Evolutionary conservation across 225 moss, liverwort and hornwort genomes (phyloP), one percentile per base, ranked within the genome.

Genomic region (Pseudoscleropodium purum): DNA sequence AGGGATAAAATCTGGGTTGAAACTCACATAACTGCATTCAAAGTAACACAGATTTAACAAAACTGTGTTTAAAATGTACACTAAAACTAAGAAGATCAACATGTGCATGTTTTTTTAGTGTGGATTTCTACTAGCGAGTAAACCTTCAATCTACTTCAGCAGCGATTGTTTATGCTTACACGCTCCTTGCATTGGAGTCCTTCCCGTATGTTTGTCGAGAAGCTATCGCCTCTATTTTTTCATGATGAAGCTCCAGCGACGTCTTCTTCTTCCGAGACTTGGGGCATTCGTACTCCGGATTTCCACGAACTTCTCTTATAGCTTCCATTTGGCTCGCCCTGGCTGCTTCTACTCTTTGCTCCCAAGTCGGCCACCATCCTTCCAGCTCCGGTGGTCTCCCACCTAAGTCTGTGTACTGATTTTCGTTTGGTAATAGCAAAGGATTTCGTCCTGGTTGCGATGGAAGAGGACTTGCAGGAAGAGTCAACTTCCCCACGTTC

Each of bases 21-120:
- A 76, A 33, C 49, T 12, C 13, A 33, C 5, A 33, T 12, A 75
- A 1, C 2, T 33, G 1, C 12, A 0, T 33, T 49, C 4, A 31
- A 31, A 49, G 2, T 7, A 31, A 75, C 6, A 0, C 3, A 74
- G 0, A 45, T 74, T 17, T 74, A 10, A 30, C 7, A 47, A 0
- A 74, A 74, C 0, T 29, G 0, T 47, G 0, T 49, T 31, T 2
- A 33, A 4, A 31, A 7, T 49, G 4, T n/a, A 20, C 5, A 0
- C 2, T 47, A 0, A 74, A 30, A 47, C 47, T 47, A 47, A 19
- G 1, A 33, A 2, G 2, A 56, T 18, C 56, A 18, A 7, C 18
- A 56, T 56, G 18, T 18, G 2, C n/a, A n/a, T n/a, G n/a, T n/a
- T n/a, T n/a, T n/a, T 51, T 27, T 1, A 49, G 10, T 49, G 49